These are phyloP conservation scores for Calocybe cyanea DNA, from an alignment of 768 basidiomycete genomes.

Conservation along the genomic window DNA sequence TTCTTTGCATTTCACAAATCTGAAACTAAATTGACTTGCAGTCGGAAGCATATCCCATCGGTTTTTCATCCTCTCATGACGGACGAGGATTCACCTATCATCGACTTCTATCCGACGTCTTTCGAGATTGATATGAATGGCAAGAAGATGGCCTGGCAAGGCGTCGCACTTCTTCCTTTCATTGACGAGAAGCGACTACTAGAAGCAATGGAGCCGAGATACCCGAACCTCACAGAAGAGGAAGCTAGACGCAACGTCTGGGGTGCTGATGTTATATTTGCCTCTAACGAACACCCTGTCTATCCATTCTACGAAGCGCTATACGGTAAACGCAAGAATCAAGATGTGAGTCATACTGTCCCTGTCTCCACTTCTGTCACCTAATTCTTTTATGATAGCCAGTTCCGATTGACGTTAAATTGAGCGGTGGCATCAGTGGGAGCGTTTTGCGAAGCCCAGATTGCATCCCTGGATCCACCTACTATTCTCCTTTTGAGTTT, in stretches of 20 bases:
- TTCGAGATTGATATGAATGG: constrained; percentile 99
- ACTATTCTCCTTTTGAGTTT: constrained; percentile 65
- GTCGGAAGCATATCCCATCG: constrained; percentile 84
- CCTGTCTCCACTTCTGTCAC: constrained; percentile 7
- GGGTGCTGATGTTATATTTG: constrained; percentile 82
- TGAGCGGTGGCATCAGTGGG: constrained; percentile 80
- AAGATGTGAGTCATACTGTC: constrained; percentile 53
- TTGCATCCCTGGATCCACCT: constrained; percentile 90
- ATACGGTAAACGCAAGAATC: constrained; percentile 84
- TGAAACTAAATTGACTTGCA: constrained; percentile 23
- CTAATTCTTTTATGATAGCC: constrained; percentile 49
- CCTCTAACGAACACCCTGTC: constrained; percentile 78
- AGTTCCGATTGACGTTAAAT: constrained; percentile 58
- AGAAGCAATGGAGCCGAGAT: constrained; percentile 72
- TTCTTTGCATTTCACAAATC: constrained; percentile 6
- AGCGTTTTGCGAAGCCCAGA: constrained; percentile 78
- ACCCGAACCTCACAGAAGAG: constrained; percentile 69
- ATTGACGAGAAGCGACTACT: constrained; percentile 84
- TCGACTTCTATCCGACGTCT: constrained; percentile 89
- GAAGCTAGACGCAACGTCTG: constrained; percentile 81
- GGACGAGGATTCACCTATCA: constrained; percentile 83
- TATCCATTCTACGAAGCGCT: constrained; percentile 86
- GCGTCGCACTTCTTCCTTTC: constrained; percentile 94
- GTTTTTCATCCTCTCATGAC: constrained; percentile 88
- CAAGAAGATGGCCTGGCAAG: constrained; percentile 99